Percentiles rank a stretch among this genome's conserved stretches.
These are phyloP conservation scores for Potentilla sterilis DNA, from an alignment of 306 rosid species.

Conservation along the genomic window DNA sequence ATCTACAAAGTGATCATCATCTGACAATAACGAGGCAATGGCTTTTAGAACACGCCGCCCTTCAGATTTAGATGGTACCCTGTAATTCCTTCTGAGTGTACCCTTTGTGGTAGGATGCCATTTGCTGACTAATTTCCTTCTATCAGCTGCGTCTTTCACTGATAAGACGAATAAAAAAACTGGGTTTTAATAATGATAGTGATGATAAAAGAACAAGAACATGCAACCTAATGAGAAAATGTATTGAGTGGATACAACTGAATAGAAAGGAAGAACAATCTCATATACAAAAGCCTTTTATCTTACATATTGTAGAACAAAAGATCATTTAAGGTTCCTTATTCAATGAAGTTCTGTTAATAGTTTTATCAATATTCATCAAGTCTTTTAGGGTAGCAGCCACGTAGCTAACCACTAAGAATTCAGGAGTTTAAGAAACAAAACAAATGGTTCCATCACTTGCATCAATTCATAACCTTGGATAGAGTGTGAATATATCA, in stretches of 20 bases:
- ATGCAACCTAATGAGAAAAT: background rate
- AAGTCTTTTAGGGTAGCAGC: background rate
- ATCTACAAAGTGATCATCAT: slow-evolving; percentile 83
- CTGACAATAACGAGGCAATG: slow-evolving; percentile 78
- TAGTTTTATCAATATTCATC: background rate
- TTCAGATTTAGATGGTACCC: slow-evolving; percentile 76
- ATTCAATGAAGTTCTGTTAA: background rate
- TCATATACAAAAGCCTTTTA: background rate
- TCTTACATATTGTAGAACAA: background rate
- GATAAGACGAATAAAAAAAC: slow-evolving; percentile 13
- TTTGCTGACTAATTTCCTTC: slow-evolving; percentile 72
- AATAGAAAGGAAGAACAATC: background rate
- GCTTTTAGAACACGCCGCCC: slow-evolving; percentile 79
- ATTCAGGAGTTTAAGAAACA: background rate
- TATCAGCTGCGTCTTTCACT: slow-evolving; percentile 48
- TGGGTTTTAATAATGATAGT: background rate
- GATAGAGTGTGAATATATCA: background rate
- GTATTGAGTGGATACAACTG: background rate
- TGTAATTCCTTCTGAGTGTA: slow-evolving; percentile 84
- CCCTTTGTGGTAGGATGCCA: slow-evolving; percentile 99
- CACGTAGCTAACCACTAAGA: background rate
- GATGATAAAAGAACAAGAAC: background rate
- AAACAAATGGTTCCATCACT: background rate
- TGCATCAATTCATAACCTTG: background rate
- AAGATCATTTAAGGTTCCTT: slow-evolving; percentile 6